Base-by-base conservation (phyloP, 2,329 filamentous ascomycete species). In the Microdochium paspali region DNA sequence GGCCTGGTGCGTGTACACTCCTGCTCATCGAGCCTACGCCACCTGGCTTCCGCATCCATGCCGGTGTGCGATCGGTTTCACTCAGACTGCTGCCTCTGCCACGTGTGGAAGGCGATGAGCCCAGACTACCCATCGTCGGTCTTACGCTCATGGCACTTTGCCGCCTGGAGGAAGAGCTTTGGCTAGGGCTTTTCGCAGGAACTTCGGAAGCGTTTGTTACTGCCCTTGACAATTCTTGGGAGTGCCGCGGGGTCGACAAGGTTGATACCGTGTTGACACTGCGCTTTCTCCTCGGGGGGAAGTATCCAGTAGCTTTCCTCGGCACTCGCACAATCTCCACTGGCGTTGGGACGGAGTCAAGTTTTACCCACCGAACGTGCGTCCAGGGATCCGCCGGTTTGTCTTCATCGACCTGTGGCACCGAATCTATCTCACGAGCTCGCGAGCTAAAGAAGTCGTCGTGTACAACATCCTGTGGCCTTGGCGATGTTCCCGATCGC, bases 241-340 rank as follows among this genome's bases (percentile, higher is more conserved):
- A 87, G 42, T 77, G 74, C 20, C 79, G 77, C 7, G 86, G 85
- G 2, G 84, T 88, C 18, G 82, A 80, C 46, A 82, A 55, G 13
- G 80, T 75, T 2, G 86, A 85, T 46, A 77, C 76, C 1, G 82
- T 82, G 56, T 77, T 72, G 10, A 79, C 67, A 52, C 86, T 93
- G 82, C 93, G 93, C 80, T 90, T 88, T 61, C 90, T 77, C 20
- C 90, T 80, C 7, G 90, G 90, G 3, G 91, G 91, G 60, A 97
- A 97, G 66, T 91, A 97, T 23, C 90, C 91, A 42, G 96, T 75
- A 2, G 85, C 78, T 65, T 84, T 82, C 49, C 87, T 82, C 21
- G 89, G 82, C 49, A 97, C 80, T 25, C 93, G 82, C 15, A 83
- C 89, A 54, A 98, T 93, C 63, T 96, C 87, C 23, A 93, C 82